phyloP scores from a whole-genome alignment of 352 stramenopile species.

The Phytophthora boehmeriae region DNA sequence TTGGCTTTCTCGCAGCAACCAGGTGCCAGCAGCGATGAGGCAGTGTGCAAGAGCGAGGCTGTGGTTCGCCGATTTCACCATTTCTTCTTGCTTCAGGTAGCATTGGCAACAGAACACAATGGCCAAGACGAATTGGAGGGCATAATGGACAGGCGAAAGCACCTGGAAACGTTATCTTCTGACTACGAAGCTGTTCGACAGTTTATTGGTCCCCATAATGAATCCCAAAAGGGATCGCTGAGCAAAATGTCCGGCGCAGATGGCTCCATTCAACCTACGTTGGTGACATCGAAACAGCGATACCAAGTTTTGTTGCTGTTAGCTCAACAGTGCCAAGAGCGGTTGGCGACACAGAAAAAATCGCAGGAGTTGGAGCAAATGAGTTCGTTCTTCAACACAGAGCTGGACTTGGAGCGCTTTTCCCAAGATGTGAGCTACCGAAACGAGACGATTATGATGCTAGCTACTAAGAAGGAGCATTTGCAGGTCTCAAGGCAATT shows the following conservation, averaged over 20 bases:
- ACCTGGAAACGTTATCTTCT: constrained; percentile 27
- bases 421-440: constrained; percentile 55
- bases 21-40: constrained; percentile 1
- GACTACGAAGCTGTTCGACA: constrained; percentile 29
- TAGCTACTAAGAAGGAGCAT: constrained; percentile 60
- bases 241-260: not conserved
- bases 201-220: constrained; percentile 3
- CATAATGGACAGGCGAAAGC: constrained; percentile 22
- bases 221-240: constrained; percentile 6
- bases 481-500: constrained; percentile 57
- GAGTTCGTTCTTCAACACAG: constrained; percentile 60
- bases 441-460: constrained; percentile 43
- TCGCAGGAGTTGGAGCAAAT: constrained; percentile 68
- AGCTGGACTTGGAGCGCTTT: constrained; percentile 67
- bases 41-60: constrained; percentile 10
- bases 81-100: constrained; percentile 49
- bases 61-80: constrained; percentile 47
- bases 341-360: constrained; percentile 57
- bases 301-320: constrained; percentile 36
- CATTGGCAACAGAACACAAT: constrained; percentile 24
- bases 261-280: not conserved
- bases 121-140: constrained; percentile 7
- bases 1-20: constrained; percentile 14
- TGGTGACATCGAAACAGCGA: constrained; percentile 16
- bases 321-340: constrained; percentile 54